phyloP scores from a whole-genome alignment of 2,329 filamentous ascomycete species.

The Paracorniculantispora psalliotae region DNA sequence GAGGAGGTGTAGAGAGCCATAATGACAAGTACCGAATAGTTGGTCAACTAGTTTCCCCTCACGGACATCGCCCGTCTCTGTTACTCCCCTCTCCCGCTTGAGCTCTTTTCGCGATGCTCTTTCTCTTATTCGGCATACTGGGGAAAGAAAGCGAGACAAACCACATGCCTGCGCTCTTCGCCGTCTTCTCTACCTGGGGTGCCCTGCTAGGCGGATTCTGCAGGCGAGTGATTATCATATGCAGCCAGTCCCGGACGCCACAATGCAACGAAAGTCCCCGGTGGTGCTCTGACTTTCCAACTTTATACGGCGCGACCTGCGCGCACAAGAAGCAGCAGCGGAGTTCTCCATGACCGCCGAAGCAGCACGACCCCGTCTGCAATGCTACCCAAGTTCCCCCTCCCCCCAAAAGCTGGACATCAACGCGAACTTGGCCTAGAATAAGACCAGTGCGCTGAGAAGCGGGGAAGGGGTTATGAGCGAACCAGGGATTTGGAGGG shows the following conservation, averaged over 20 bases:
- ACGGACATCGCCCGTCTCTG: neutral
- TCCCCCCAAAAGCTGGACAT: neutral
- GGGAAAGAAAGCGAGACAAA: neutral
- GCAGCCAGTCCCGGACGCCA: neutral
- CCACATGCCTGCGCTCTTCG: neutral
- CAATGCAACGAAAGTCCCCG: neutral
- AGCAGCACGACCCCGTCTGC: neutral
- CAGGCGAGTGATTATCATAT: slow-evolving; percentile 11
- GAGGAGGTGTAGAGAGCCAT: neutral
- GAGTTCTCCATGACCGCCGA: neutral
- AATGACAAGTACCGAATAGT: neutral
- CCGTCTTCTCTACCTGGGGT: neutral
- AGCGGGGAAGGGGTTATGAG: neutral
- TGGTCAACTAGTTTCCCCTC: neutral
- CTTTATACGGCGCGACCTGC: neutral
- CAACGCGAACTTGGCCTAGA: neutral
- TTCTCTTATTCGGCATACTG: neutral
- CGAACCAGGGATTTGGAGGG: neutral
- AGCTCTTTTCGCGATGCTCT: neutral
- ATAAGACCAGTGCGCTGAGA: neutral
- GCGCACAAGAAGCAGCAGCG: neutral
- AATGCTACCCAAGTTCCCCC: neutral
- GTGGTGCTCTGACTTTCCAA: too few relatives aligned
- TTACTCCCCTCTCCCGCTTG: neutral
- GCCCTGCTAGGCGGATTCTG: slow-evolving; percentile 2